Evolutionary conservation across 2,329 filamentous ascomycete genomes (phyloP).

Genomic region (Pseudogymnoascus sp.): DNA sequence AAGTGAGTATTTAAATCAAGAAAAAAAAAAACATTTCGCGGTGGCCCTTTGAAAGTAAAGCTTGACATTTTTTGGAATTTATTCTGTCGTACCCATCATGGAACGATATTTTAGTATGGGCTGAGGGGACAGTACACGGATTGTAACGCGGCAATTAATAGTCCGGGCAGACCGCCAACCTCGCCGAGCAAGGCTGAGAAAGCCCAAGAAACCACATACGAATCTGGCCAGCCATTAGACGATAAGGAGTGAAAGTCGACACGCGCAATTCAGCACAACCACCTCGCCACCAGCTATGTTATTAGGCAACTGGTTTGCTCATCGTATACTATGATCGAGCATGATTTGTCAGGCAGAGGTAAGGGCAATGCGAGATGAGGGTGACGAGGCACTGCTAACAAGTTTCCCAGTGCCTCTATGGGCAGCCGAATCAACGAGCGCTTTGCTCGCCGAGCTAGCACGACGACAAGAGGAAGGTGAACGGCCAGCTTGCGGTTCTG

Average conservation of each 20-base stretch:
- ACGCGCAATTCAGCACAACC: not conserved
- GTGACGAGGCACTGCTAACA: constrained; percentile 10
- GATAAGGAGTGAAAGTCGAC: constrained; percentile 1
- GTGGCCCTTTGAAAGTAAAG: not conserved
- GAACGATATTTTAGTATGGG: not conserved
- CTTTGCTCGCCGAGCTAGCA: constrained; percentile 41
- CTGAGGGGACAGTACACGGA: not conserved
- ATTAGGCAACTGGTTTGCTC: not conserved
- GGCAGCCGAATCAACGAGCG: constrained; percentile 21
- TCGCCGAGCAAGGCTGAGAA: constrained; percentile 4
- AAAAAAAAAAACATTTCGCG: not conserved
- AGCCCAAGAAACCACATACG: not conserved
- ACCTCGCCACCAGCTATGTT: not conserved
- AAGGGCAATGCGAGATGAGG: not conserved
- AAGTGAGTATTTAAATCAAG: not conserved
- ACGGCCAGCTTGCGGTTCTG: constrained; percentile 45
- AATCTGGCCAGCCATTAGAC: not conserved
- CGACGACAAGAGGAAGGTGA: constrained; percentile 36
- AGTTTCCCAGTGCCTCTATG: constrained; percentile 17
- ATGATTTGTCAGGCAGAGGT: constrained; percentile 8
- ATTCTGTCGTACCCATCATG: not conserved
- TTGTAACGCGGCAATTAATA: not conserved
- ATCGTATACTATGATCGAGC: constrained; percentile 9
- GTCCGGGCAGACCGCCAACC: not conserved
- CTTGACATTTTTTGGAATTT: not conserved